Base-by-base conservation (phyloP, 2,329 filamentous ascomycete species). In the Sarocladium strictum region DNA sequence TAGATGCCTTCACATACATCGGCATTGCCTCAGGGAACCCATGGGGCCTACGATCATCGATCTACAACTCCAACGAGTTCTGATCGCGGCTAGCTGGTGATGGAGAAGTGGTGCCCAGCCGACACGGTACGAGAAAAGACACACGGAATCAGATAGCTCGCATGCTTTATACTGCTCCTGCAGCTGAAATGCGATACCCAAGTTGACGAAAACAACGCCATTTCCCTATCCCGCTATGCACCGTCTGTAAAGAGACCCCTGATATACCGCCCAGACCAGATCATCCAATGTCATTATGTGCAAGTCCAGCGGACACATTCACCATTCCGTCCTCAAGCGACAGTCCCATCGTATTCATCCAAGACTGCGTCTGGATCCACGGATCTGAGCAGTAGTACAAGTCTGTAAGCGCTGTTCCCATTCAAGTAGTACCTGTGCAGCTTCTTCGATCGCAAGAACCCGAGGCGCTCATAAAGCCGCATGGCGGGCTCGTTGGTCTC, bases 341-440 rank as follows among this genome's bases (percentile, higher is more conserved):
- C 17, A 9, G 47, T 51, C 2, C 63, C 68, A 23, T 69, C 68
- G 21, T 70, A 65, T 2, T 67, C 69, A 29, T 71, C 69, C 7
- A 67, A 60, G 3, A 65, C 64, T 6, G 65, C 65, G 52, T 77
- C 74, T 2, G 69, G 63, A 49, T 78, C 74, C 35, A 73, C 59
- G 2, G 72, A 63, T 66, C 87, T 92, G 53, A 97, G 73, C 59
- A 92, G 86, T 35, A 99, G 71, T 6, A 97, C 85, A 53, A 99
- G 76, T 40, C 94, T 81, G 68, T 94, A 99, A 2, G 94, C 94
- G 55, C 91, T 96, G 67, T 90, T 99, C 11, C 94, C 94, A 65
- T 97, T 99, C 38, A 99, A 75, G 63, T 99, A 99, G 67, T 99
- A 99, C 41, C 94, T 80, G 70, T 97, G 92, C 53, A 99, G 72